A percentile compares a stretch with the other conserved stretches of the same genome.
These are phyloP conservation scores for Candida sp. DNA, from an alignment of 1,139 yeast genomes.

Conservation along the genomic window DNA sequence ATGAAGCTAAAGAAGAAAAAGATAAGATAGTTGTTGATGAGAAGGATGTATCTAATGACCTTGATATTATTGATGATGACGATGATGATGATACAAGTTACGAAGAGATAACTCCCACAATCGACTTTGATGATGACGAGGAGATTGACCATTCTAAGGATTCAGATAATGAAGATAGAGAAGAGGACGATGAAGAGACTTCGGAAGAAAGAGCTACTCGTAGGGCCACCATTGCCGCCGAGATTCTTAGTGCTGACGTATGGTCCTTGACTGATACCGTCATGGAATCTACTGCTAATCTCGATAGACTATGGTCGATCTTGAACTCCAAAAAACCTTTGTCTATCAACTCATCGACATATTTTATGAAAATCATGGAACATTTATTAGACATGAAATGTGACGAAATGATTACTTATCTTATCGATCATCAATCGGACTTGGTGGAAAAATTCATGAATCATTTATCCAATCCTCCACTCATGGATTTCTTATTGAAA, in stretches of 20 bases:
- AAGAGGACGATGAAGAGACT: conserved; percentile 30
- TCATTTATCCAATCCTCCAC: conserved; percentile 81
- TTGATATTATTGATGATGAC: conserved; percentile 16
- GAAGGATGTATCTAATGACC: conserved; percentile 17
- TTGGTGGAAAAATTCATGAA: conserved; percentile 69
- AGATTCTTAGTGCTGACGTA: conserved; percentile 85
- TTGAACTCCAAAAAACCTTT: conserved; percentile 58
- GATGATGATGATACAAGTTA: conserved; percentile 12
- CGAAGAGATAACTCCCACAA: conserved; percentile 12
- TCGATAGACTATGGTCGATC: conserved; percentile 76
- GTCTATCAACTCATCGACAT: conserved; percentile 75
- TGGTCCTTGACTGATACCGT: conserved; percentile 94
- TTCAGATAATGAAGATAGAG: conserved; percentile 15
- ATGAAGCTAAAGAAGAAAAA: neutral
- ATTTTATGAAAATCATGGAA: conserved; percentile 93
- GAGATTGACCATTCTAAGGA: conserved; percentile 11
- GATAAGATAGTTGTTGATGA: conserved; percentile 5
- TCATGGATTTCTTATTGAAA: conserved; percentile 78
- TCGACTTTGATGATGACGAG: conserved; percentile 11
- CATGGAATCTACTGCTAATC: conserved; percentile 66
- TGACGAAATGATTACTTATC: conserved; percentile 70
- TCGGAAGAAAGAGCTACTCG: conserved; percentile 57
- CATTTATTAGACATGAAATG: conserved; percentile 89
- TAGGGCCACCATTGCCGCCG: conserved; percentile 87
- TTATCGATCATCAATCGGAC: conserved; percentile 58